Conservation (phyloP, 2,329 filamentous ascomycete genomes). For the Amesomyces nigricolor region DNA sequence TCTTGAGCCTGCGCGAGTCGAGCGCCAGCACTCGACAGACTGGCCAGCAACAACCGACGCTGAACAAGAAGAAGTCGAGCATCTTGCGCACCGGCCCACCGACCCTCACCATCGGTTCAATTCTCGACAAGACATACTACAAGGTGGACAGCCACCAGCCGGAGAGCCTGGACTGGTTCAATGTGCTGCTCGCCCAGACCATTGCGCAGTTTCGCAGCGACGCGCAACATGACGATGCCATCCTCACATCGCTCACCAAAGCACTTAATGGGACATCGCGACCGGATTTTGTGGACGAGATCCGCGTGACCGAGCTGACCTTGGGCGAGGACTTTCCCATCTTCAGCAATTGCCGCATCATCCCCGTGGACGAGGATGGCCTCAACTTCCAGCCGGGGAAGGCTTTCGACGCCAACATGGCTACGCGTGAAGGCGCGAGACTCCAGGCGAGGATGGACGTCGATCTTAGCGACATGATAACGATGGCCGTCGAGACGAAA, state of each 20-base stretch:
- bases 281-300: conserved; percentile 89
- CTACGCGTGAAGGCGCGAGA: conserved; percentile 60
- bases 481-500: conserved; percentile 89
- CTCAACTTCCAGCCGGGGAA: conserved; percentile 48
- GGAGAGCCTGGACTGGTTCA: conserved; percentile 97
- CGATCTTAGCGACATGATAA: conserved; percentile 92
- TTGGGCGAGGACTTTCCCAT: conserved; percentile 97
- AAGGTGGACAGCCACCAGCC: conserved; percentile 93
- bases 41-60: conserved; percentile 30
- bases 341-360: conserved; percentile 95
- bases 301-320: conserved; percentile 87
- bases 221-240: conserved; percentile 84
- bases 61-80: conserved; percentile 63
- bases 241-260: conserved; percentile 76
- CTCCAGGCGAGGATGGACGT: conserved; percentile 96
- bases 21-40: conserved; percentile 34
- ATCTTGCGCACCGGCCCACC: conserved; percentile 64
- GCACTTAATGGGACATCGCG: conserved; percentile 81
- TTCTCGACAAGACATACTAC: conserved; percentile 95
- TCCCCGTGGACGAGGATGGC: conserved; percentile 80
- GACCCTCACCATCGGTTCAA: conserved; percentile 82
- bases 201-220: conserved; percentile 93
- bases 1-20: conserved; percentile 55
- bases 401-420: conserved; percentile 47
- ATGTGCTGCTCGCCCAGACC: conserved; percentile 91